Evolutionary conservation across 352 stramenopile genomes (phyloP).

Genomic region (Phytophthora pinifolia): DNA sequence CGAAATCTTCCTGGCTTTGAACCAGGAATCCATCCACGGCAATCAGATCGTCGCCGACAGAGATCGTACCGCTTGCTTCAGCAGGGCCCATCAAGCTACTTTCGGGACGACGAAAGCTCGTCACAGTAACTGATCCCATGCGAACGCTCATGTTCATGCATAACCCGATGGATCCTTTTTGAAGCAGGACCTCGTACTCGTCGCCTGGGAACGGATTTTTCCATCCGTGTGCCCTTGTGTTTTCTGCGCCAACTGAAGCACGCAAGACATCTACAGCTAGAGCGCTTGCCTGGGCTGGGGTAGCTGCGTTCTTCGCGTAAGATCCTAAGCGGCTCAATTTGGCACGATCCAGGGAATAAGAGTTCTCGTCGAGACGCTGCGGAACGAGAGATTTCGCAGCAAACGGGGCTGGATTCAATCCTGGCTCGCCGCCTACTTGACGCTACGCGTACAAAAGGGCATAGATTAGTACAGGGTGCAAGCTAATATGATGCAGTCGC

Average conservation of each 20-base stretch:
- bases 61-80: constrained; percentile 81
- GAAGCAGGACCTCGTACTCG: constrained; percentile 86
- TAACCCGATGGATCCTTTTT: constrained; percentile 85
- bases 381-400: constrained; percentile 54
- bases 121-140: constrained; percentile 75
- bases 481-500: not conserved
- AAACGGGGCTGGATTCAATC: constrained; percentile 60
- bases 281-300: constrained; percentile 58
- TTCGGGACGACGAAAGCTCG: constrained; percentile 81
- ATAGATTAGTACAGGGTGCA: constrained; percentile 1
- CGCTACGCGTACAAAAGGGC: constrained; percentile 15
- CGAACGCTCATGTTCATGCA: constrained; percentile 92
- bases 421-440: constrained; percentile 36
- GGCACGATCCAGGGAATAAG: constrained; percentile 50
- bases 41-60: constrained; percentile 76
- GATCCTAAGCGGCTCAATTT: constrained; percentile 46
- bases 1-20: constrained; percentile 80
- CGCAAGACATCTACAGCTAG: constrained; percentile 73
- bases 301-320: constrained; percentile 67
- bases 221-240: constrained; percentile 60
- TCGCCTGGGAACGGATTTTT: constrained; percentile 60
- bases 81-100: constrained; percentile 71
- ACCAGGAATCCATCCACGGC: constrained; percentile 81
- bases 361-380: constrained; percentile 64
- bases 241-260: constrained; percentile 42